Percentiles rank a stretch among this genome's conserved stretches.
Evolutionary conservation across 2,329 filamentous ascomycete genomes (phyloP).

Genomic region (Penicillium sp.): DNA sequence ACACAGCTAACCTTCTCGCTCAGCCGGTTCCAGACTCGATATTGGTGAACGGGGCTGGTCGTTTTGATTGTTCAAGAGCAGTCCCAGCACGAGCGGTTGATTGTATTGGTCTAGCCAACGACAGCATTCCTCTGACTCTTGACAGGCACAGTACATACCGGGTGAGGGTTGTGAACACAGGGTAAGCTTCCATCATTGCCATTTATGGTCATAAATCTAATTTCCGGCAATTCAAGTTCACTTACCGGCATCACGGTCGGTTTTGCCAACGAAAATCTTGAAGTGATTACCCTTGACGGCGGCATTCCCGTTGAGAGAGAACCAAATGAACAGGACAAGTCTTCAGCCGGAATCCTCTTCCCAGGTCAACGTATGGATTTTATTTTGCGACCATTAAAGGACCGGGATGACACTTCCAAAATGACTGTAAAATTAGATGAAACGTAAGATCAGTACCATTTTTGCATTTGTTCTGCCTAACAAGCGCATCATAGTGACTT

Average conservation of each 20-base stretch:
- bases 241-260: conserved; percentile 38
- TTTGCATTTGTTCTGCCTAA: conserved; percentile 7
- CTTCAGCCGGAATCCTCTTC: conserved; percentile 39
- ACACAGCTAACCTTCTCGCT: neutral
- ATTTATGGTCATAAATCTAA: neutral
- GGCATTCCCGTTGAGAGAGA: conserved; percentile 30
- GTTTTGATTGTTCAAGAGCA: conserved; percentile 45
- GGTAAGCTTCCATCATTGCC: conserved; percentile 22
- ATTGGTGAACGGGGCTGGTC: conserved; percentile 45
- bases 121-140: conserved; percentile 24
- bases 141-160: conserved; percentile 27
- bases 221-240: conserved; percentile 22
- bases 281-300: conserved; percentile 41
- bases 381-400: conserved; percentile 23
- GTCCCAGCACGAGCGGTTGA: conserved; percentile 44
- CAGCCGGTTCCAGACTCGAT: conserved; percentile 49
- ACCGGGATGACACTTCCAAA: conserved; percentile 14
- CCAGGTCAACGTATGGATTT: conserved; percentile 46
- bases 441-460: conserved; percentile 24
- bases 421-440: conserved; percentile 34
- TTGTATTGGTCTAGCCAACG: conserved; percentile 28
- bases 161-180: conserved; percentile 43
- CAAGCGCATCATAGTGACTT: conserved; percentile 32
- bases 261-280: conserved; percentile 28
- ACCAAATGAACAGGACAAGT: conserved; percentile 17